Percentiles rank a stretch among this genome's conserved stretches.
phyloP scores from a whole-genome alignment of 306 rosid genomes.

The Prunus kanzakura region DNA sequence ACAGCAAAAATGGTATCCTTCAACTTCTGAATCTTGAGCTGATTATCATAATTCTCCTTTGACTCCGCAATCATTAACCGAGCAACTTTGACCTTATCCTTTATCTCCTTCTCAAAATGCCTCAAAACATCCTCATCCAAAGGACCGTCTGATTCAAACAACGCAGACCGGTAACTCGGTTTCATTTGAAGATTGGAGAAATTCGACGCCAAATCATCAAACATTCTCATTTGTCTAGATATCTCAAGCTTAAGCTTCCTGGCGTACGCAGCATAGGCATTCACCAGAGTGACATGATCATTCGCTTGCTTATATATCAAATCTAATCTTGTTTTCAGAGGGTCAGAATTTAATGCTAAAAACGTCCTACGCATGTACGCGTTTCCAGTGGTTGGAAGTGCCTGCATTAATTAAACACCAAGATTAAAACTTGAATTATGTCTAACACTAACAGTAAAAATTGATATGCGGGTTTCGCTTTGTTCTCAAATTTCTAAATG shows the following conservation, averaged over 20 bases:
- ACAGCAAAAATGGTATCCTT: conserved; percentile 93
- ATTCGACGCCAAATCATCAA: conserved; percentile 78
- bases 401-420: conserved; percentile 43
- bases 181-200: conserved; percentile 61
- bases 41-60: conserved; percentile 91
- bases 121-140: conserved; percentile 82
- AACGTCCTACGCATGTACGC: conserved; percentile 80
- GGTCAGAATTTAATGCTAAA: conserved; percentile 93
- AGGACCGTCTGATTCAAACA: conserved; percentile 77
- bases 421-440: neutral
- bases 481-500: neutral
- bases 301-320: conserved; percentile 91
- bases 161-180: conserved; percentile 49
- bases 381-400: conserved; percentile 77
- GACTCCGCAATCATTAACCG: conserved; percentile 76
- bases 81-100: conserved; percentile 86
- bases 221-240: conserved; percentile 77
- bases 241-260: conserved; percentile 99
- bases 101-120: conserved; percentile 98
- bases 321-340: conserved; percentile 76
- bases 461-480: neutral
- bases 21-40: conserved; percentile 95
- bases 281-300: conserved; percentile 87
- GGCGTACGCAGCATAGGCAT: conserved; percentile 95
- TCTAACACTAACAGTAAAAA: neutral